A percentile compares a stretch with the other conserved stretches of the same genome.
Conservation (phyloP, 176 grass and related monocot genomes). For the Paspalum vaginatum region DNA sequence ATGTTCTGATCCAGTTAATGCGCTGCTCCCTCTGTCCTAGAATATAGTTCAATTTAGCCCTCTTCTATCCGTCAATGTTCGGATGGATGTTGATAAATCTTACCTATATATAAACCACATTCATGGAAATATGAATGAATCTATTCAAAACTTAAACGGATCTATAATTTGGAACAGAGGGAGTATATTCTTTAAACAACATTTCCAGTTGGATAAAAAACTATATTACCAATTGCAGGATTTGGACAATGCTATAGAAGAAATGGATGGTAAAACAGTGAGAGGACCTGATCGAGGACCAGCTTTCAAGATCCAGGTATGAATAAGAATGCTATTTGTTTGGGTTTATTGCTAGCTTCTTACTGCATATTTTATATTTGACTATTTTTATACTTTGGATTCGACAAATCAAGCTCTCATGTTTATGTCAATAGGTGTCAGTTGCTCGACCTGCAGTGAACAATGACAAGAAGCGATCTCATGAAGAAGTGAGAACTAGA, state of each 20-base stretch:
- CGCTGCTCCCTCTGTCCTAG: too few relatives aligned
- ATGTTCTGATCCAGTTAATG: conserved; percentile 31
- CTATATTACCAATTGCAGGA: conserved; percentile 45
- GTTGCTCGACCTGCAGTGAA: conserved; percentile 71
- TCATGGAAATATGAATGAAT: too few relatives aligned
- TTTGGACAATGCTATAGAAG: conserved; percentile 69
- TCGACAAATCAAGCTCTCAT: conserved; percentile 31
- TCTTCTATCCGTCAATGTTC: too few relatives aligned
- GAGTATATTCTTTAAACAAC: conserved; percentile 1
- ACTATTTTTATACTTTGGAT: conserved; percentile 18
- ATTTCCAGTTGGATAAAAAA: conserved; percentile 1
- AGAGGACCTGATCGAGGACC: conserved; percentile 64
- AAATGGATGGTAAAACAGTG: conserved; percentile 83
- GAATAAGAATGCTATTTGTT: conserved; percentile 30
- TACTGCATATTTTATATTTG: neutral
- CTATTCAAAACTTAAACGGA: too few relatives aligned
- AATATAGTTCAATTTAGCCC: too few relatives aligned
- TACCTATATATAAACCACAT: too few relatives aligned
- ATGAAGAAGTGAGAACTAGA: conserved; percentile 59
- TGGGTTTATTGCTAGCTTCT: conserved; percentile 15
- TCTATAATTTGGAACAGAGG: too few relatives aligned
- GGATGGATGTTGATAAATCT: too few relatives aligned
- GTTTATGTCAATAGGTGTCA: conserved; percentile 66
- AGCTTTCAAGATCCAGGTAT: conserved; percentile 71
- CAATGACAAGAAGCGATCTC: conserved; percentile 60